Conservation (phyloP, 1,284 basidiomycete genomes). For the Lignosus rhinocerotis region DNA sequence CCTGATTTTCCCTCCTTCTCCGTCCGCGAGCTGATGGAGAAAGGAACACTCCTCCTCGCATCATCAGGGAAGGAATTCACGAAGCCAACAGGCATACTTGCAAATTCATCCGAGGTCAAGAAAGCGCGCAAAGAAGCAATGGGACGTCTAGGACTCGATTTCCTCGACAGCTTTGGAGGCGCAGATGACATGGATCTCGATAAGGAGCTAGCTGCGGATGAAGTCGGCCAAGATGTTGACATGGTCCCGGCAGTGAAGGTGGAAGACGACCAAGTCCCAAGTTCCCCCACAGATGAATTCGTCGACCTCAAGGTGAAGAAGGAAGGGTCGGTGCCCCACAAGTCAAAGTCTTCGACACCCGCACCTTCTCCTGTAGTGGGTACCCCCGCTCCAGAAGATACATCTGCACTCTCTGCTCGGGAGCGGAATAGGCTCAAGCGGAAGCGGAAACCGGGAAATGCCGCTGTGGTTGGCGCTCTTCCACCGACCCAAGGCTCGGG, state of each 20-base stretch:
- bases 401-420: constrained; percentile 69
- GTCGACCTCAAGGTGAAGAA: constrained; percentile 29
- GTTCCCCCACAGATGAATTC: constrained; percentile 27
- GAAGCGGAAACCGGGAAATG: constrained; percentile 86
- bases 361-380: constrained; percentile 52
- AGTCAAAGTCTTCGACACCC: constrained; percentile 56
- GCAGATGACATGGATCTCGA: constrained; percentile 80
- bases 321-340: constrained; percentile 30
- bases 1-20: constrained; percentile 75
- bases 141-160: constrained; percentile 80
- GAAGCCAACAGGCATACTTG: constrained; percentile 68
- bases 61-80: constrained; percentile 88
- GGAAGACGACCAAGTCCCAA: constrained; percentile 36
- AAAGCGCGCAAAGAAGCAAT: constrained; percentile 82
- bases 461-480: constrained; percentile 71
- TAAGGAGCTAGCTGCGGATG: constrained; percentile 71
- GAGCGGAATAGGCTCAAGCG: constrained; percentile 91
- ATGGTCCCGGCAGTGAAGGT: constrained; percentile 37
- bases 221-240: constrained; percentile 42
- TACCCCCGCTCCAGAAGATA: constrained; percentile 44
- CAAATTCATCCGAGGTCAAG: constrained; percentile 72
- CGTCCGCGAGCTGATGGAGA: constrained; percentile 71
- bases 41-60: constrained; percentile 77
- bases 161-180: constrained; percentile 67
- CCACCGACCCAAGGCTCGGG: constrained; percentile 59